Evolutionary conservation across 2,329 filamentous ascomycete genomes (phyloP), one percentile per base, ranked within the genome.

Genomic region (Xylariomycetidae sp.): DNA sequence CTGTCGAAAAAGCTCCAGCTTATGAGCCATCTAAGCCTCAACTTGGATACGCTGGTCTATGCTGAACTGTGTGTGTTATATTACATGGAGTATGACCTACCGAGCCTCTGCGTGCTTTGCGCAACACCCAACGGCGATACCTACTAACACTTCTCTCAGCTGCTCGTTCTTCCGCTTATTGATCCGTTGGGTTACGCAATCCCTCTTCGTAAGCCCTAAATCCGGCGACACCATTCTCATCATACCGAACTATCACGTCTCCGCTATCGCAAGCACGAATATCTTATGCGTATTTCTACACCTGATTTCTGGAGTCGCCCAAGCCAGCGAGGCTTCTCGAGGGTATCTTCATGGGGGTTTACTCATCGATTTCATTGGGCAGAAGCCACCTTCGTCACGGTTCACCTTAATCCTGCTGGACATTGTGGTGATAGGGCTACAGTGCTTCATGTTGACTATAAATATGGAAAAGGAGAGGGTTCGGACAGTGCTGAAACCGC

Each of bases 301-400:
- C 50, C 49, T 78, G 4, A 62, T 80, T 22, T 62, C 66, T n/a
- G 56, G 71, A 6, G 59, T 77, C 1, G 72, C 77, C 0, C 58
- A 61, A 15, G 77, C 75, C n/a, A 68, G 70, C 39, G 80, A 83
- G 47, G 68, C 73, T 23, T 69, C 76, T 38, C 66, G 77, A 33
- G 80, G 79, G 16, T 84, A 83, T 50, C 66, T 82, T 16, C 80
- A 84, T 42, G 80, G 80, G 16, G 80, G 80, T 20, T 63, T 83
- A 31, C 66, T 84, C 16, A 71, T 83, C 46, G 80, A 85, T 50
- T 80, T 85, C 45, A 67, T 85, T 45, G 80, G 80, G 11, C 80
- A 85, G 54, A 72, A 71, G 44, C 74, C 78, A 4, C 74, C 80
- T 2, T 67, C 69, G 2, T 79, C 74, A 16, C 69, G 68, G 42